Percentiles rank a stretch among this genome's conserved stretches.
phyloP scores from a whole-genome alignment of 2,329 filamentous ascomycete genomes.

The Aspergillus pseudotamarii region DNA sequence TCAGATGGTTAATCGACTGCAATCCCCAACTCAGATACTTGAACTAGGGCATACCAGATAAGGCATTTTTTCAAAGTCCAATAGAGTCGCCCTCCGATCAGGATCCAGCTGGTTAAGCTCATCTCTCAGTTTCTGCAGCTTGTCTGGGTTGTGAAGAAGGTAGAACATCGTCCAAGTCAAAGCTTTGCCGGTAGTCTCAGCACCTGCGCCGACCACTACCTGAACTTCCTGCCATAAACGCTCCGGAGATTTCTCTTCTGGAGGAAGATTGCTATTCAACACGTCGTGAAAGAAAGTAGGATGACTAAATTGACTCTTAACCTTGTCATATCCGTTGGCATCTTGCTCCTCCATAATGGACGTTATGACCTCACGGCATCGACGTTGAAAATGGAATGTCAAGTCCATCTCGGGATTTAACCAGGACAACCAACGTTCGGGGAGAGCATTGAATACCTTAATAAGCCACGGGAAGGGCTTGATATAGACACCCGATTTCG shows the following conservation, averaged over 20 bases:
- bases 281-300: constrained; percentile 37
- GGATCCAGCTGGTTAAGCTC: constrained; percentile 22
- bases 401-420: constrained; percentile 15
- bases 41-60: constrained; percentile 26
- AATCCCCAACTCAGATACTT: neutral
- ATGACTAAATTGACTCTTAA: constrained; percentile 11
- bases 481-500: constrained; percentile 18
- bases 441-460: constrained; percentile 5
- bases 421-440: constrained; percentile 5
- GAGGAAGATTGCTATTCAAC: constrained; percentile 28
- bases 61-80: constrained; percentile 32
- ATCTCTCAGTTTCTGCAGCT: constrained; percentile 20
- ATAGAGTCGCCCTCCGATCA: constrained; percentile 15
- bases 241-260: constrained; percentile 36
- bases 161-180: constrained; percentile 15
- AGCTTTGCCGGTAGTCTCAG: constrained; percentile 17
- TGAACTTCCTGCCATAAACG: constrained; percentile 36
- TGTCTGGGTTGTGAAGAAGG: constrained; percentile 16
- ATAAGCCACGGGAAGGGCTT: constrained; percentile 19
- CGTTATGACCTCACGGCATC: constrained; percentile 14
- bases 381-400: constrained; percentile 17
- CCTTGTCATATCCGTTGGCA: constrained; percentile 2
- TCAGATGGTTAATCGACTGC: neutral
- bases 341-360: constrained; percentile 23
- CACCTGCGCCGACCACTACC: constrained; percentile 33